Percentiles rank a stretch among this genome's conserved stretches.
Conservation (phyloP, 805 yeast genomes). For the Yarrowia sp. region DNA sequence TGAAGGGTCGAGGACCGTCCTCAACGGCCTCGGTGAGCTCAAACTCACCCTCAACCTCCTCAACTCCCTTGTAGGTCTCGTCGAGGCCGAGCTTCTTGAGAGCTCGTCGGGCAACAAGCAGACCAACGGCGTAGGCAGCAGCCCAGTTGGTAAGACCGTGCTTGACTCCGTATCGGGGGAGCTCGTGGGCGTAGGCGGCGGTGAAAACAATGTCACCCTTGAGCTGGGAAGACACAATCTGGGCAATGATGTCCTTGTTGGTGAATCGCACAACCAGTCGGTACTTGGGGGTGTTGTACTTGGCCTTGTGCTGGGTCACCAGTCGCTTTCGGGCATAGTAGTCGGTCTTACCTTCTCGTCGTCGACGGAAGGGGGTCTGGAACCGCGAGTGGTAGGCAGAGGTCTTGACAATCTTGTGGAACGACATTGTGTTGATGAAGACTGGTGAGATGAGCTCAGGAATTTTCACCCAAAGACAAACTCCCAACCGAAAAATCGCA, state of each 20-base stretch:
- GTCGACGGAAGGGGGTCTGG: constrained; percentile 99
- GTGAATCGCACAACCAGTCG: constrained; percentile 99
- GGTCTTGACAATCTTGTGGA: constrained; percentile 74
- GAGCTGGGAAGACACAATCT: constrained; percentile 94
- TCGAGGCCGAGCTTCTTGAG: constrained; percentile 97
- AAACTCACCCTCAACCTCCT: constrained; percentile 99
- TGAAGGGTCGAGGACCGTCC: constrained; percentile 99
- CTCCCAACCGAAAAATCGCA: neutral
- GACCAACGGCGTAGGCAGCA: constrained; percentile 99
- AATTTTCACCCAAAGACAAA: constrained; percentile 1
- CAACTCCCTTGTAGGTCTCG: constrained; percentile 98
- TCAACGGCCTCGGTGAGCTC: constrained; percentile 98
- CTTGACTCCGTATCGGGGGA: constrained; percentile 95
- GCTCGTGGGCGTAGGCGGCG: constrained; percentile 98
- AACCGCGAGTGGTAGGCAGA: constrained; percentile 98
- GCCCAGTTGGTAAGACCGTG: constrained; percentile 99
- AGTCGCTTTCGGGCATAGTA: constrained; percentile 99
- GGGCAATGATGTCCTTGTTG: constrained; percentile 99
- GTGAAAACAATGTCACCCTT: constrained; percentile 95
- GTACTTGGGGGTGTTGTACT: constrained; percentile 99
- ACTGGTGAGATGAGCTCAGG: constrained; percentile 1
- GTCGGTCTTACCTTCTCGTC: constrained; percentile 99
- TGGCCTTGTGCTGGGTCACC: constrained; percentile 99
- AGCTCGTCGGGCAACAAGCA: constrained; percentile 98
- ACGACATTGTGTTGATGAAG: constrained; percentile 63